Base-by-base conservation (phyloP, 768 basidiomycete species). In the Botryobasidium botryosum region DNA sequence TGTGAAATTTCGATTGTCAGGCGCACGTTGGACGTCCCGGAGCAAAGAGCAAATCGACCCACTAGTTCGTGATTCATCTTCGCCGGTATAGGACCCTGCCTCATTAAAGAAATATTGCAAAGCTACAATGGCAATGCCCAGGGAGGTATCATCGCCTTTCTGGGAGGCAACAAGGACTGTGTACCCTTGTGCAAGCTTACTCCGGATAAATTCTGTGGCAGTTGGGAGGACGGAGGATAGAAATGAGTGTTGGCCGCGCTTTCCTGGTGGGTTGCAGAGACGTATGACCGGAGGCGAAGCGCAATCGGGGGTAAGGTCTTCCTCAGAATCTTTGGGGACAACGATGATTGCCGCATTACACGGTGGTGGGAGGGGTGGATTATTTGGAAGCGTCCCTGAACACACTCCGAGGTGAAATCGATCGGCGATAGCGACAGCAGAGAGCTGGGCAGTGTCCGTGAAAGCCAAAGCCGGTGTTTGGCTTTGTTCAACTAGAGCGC, bases 71-170 rank as follows among this genome's bases (percentile, higher is more conserved):
- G 10, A 32, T 25, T 10, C 13, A 21, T 42, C n/a, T 44, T 33
- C 35, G 3, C 29, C 31, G 20, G 10, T 24, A 36, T 28, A 43
- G 4, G 8, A 17, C 3, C 77, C 82, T 1, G 63, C 56, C 5
- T 74, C 67, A 25, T 68, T 65, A 53, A 84, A 86, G 48, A 69
- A 73, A 15, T 63, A 41, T 26, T 75, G 69, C 2, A 84, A 57
- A 1, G 73, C 68, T 10, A 66, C 71, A 2, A 84, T 51, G 1
- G 68, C 73, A 1, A 84, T 65, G 2, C 82, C 81, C 2, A 79
- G 67, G 43, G 74, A 70, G 3, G 64, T 55, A 51, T 87, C 79
- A 25, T 69, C 71, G 6, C 79, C 79, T 0, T 64, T 64, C 24
- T 66, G 66, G 49, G 75, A 77, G 20, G 67, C 67, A 18, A 75